Percentiles rank a stretch among this genome's conserved stretches.
These are phyloP conservation scores for Alternaria consortialis DNA, from an alignment of 2,329 filamentous ascomycete species.

Conservation along the genomic window DNA sequence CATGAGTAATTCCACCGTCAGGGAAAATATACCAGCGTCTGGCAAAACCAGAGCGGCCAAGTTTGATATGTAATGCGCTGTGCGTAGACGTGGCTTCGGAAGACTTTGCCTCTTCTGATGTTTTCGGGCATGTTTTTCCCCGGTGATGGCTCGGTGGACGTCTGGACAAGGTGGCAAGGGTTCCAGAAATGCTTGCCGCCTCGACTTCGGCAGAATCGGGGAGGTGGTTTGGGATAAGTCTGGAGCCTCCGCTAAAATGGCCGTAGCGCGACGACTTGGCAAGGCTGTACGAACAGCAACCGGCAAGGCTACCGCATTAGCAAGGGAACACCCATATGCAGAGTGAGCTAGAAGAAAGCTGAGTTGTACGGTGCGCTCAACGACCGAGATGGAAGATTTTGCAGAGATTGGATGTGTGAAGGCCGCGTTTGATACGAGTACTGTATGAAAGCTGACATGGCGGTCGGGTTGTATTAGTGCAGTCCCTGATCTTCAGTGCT, in stretches of 20 bases:
- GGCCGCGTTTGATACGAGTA: background rate
- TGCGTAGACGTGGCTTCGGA: background rate
- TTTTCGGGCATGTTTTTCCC: background rate
- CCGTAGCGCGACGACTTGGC: slow-evolving; percentile 35
- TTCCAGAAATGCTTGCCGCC: slow-evolving; percentile 17
- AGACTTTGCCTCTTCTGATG: background rate
- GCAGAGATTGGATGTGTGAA: background rate
- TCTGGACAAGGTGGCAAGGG: slow-evolving; percentile 27
- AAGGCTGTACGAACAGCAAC: slow-evolving; percentile 25
- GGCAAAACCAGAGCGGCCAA: background rate
- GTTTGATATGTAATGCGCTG: background rate
- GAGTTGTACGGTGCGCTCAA: background rate
- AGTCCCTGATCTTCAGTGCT: slow-evolving; percentile 26
- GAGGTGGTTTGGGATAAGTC: slow-evolving; percentile 30
- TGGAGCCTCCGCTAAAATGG: slow-evolving; percentile 36
- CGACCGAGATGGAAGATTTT: background rate
- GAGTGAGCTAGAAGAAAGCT: slow-evolving; percentile 2
- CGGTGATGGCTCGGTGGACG: slow-evolving; percentile 7
- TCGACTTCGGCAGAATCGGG: slow-evolving; percentile 32
- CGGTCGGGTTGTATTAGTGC: slow-evolving; percentile 7
- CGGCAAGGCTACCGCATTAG: slow-evolving; percentile 21
- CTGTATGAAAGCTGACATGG: slow-evolving; percentile 1
- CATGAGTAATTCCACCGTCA: background rate
- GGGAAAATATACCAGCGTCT: background rate
- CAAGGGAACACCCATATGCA: background rate